Evolutionary conservation across 1,284 basidiomycete genomes (phyloP).

Genomic region (Cerioporus squamosus): DNA sequence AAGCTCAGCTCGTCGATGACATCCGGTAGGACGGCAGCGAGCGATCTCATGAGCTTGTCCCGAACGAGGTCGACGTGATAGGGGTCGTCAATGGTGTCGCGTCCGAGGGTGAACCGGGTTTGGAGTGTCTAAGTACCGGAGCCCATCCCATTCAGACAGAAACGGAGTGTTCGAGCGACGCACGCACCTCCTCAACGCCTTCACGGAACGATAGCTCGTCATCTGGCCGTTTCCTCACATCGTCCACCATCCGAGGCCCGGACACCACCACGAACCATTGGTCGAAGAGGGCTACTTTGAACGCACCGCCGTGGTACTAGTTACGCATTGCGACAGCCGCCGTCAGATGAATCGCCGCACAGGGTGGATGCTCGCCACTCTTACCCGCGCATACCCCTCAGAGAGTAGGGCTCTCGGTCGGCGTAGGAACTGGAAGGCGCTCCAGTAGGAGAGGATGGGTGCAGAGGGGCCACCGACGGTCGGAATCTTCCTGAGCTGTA

Average conservation of each 20-base stretch:
- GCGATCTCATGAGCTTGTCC: conserved; percentile 29
- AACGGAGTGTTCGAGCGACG: too few species aligned
- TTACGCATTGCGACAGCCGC: neutral
- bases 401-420: conserved; percentile 38
- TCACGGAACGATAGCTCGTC: conserved; percentile 34
- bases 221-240: conserved; percentile 35
- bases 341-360: neutral
- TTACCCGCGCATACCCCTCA: conserved; percentile 35
- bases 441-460: conserved; percentile 41
- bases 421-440: conserved; percentile 33
- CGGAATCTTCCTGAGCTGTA: conserved; percentile 33
- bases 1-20: conserved; percentile 32
- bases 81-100: conserved; percentile 24
- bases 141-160: too few species aligned
- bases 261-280: conserved; percentile 34
- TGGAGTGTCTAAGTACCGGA: conserved; percentile 8
- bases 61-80: conserved; percentile 33
- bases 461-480: conserved; percentile 39
- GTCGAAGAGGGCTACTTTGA: conserved; percentile 42
- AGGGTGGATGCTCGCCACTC: too few species aligned
- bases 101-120: conserved; percentile 30
- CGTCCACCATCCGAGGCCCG: conserved; percentile 29
- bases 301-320: conserved; percentile 15
- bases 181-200: conserved; percentile 33
- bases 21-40: conserved; percentile 28